Percentiles rank a stretch among this genome's conserved stretches.
These are phyloP conservation scores for Kwoniella shandongensis DNA, from an alignment of 768 basidiomycete genomes.

Conservation along the genomic window DNA sequence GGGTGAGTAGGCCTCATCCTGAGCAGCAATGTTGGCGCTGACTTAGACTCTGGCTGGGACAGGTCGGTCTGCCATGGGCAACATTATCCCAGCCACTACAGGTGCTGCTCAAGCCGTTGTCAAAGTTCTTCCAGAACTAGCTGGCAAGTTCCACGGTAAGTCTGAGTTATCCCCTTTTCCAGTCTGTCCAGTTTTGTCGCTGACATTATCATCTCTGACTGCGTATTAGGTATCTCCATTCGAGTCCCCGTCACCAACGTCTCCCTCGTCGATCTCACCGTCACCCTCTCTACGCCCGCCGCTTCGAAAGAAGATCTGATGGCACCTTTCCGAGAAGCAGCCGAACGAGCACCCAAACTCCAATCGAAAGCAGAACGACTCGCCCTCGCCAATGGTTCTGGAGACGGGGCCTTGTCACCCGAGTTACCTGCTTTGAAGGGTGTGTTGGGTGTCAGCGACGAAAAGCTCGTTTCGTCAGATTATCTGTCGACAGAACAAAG, in stretches of 20 bases:
- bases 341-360: conserved; percentile 14
- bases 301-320: conserved; percentile 49
- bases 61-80: conserved; percentile 48
- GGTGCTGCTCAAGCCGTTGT: conserved; percentile 53
- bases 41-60: no score
- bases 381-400: background rate
- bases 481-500: conserved; percentile 44
- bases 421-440: conserved; percentile 29
- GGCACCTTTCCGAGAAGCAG: conserved; percentile 44
- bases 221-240: conserved; percentile 48
- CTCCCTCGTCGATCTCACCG: conserved; percentile 53
- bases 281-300: conserved; percentile 43
- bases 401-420: conserved; percentile 1
- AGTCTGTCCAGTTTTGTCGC: background rate
- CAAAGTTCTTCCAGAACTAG: conserved; percentile 53
- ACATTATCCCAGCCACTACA: conserved; percentile 53
- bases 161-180: background rate
- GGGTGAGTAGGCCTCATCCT: conserved; percentile 27
- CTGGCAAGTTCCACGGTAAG: conserved; percentile 53
- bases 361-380: conserved; percentile 19
- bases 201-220: background rate
- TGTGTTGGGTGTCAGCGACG: conserved; percentile 50
- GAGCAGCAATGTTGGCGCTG: no score
- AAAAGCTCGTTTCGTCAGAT: conserved; percentile 53
- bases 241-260: conserved; percentile 55